phyloP scores from a whole-genome alignment of 192 early-diverging fungal species.

The Coemansia furcata region DNA sequence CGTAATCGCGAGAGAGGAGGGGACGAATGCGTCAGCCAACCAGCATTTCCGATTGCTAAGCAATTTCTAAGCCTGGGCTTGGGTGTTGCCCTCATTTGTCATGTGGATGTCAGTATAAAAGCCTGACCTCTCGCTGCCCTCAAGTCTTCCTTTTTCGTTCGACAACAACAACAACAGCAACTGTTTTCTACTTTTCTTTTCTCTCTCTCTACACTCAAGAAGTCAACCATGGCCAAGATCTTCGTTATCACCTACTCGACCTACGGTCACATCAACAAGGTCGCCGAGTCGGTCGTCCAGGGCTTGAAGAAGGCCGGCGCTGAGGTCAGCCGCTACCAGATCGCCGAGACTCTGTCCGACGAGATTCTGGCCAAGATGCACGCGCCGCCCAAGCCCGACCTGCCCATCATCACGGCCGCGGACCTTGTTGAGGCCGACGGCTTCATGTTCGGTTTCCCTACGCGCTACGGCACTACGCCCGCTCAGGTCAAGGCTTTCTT shows the following conservation, averaged over 20 bases:
- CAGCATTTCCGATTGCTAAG: neutral
- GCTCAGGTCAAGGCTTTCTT: constrained; percentile 77
- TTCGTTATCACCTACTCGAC: constrained; percentile 70
- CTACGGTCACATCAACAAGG: constrained; percentile 69
- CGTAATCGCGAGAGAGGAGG: neutral
- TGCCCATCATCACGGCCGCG: constrained; percentile 57
- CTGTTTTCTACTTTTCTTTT: neutral
- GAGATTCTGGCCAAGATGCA: constrained; percentile 74
- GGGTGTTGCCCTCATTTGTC: neutral
- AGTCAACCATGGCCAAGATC: constrained; percentile 46
- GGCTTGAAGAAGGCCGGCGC: constrained; percentile 58
- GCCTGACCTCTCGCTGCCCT: neutral
- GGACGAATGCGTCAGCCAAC: neutral
- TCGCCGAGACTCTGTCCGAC: constrained; percentile 63
- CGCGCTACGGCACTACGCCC: constrained; percentile 69
- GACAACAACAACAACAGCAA: neutral
- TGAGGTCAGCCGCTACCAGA: constrained; percentile 56
- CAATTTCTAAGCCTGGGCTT: neutral
- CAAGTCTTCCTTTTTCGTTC: neutral
- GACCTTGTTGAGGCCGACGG: constrained; percentile 63
- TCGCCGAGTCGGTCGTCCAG: constrained; percentile 62
- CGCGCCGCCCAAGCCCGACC: constrained; percentile 55
- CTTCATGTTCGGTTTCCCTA: constrained; percentile 69
- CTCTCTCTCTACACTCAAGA: neutral
- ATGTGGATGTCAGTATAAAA: neutral